Conservation (phyloP, 768 basidiomycete genomes). For the Phylloporus sp. region DNA sequence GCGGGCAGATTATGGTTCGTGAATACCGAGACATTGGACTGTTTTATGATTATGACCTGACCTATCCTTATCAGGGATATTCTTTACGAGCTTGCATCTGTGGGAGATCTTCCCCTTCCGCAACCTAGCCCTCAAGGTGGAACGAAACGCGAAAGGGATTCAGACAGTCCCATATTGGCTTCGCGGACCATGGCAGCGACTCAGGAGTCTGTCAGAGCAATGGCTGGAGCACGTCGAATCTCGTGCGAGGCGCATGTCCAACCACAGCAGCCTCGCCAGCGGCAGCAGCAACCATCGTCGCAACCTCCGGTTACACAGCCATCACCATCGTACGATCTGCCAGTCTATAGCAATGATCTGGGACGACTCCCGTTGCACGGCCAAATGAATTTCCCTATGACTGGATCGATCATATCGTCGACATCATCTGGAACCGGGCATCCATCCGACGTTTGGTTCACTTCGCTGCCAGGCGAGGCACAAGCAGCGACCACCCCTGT, state of each 20-base stretch:
- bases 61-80: constrained; percentile 52
- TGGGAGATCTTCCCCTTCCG: constrained; percentile 68
- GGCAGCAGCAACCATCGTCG: constrained; percentile 6
- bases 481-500: not conserved
- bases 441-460: constrained; percentile 20
- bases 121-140: constrained; percentile 46
- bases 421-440: constrained; percentile 2
- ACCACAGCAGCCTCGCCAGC: constrained; percentile 10
- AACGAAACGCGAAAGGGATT: constrained; percentile 62
- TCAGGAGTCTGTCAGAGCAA: constrained; percentile 21
- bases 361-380: constrained; percentile 50
- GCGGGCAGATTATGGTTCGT: constrained; percentile 48
- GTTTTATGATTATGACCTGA: not conserved
- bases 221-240: constrained; percentile 36
- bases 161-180: constrained; percentile 41
- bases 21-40: not conserved
- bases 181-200: not conserved
- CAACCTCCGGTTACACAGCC: constrained; percentile 7
- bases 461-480: constrained; percentile 4
- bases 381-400: constrained; percentile 15
- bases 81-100: constrained; percentile 66
- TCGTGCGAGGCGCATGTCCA: constrained; percentile 20
- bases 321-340: constrained; percentile 35
- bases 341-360: constrained; percentile 55
- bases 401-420: not conserved